These are phyloP conservation scores for Pythium chondricola DNA, from an alignment of 352 stramenopile genomes.

Conservation along the genomic window DNA sequence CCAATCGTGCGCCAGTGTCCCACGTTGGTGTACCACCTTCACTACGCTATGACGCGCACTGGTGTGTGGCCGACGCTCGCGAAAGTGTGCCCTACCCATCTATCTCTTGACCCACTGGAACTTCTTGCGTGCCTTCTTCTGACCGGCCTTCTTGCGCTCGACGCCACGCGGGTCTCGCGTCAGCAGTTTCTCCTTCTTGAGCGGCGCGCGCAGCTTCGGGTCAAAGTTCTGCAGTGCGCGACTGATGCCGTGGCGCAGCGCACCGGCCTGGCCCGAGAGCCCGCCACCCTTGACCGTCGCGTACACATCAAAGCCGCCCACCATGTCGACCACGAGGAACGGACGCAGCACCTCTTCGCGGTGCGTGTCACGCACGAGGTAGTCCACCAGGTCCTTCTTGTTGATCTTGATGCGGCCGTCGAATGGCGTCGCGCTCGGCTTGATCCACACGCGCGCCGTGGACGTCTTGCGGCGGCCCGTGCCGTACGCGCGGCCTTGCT, in stretches of 20 bases:
- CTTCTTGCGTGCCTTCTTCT: conserved; percentile 95
- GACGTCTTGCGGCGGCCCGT: conserved; percentile 93
- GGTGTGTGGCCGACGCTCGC: not conserved
- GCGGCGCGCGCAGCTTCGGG: conserved; percentile 82
- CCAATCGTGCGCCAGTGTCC: too few relatives aligned
- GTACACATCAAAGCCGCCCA: conserved; percentile 89
- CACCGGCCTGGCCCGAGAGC: conserved; percentile 90
- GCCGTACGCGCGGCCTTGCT: conserved; percentile 80
- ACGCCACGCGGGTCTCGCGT: conserved; percentile 94
- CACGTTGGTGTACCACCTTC: too few relatives aligned
- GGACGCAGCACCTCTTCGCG: conserved; percentile 85
- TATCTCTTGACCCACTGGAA: conserved; percentile 99
- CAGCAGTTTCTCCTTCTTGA: conserved; percentile 92
- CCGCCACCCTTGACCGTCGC: conserved; percentile 91
- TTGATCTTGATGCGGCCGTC: conserved; percentile 90
- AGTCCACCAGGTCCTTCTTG: conserved; percentile 91
- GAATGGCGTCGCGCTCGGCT: conserved; percentile 67
- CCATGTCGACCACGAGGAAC: conserved; percentile 61
- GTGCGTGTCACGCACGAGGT: conserved; percentile 89
- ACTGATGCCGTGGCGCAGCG: conserved; percentile 90
- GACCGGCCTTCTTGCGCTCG: conserved; percentile 95
- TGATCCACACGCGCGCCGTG: conserved; percentile 92
- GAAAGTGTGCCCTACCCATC: conserved; percentile 19
- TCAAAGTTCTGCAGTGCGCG: conserved; percentile 94
- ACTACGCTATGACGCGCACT: not conserved